These are phyloP conservation scores for Hebeloma cylindrosporum DNA, from an alignment of 768 basidiomycete genomes.

Conservation along the genomic window DNA sequence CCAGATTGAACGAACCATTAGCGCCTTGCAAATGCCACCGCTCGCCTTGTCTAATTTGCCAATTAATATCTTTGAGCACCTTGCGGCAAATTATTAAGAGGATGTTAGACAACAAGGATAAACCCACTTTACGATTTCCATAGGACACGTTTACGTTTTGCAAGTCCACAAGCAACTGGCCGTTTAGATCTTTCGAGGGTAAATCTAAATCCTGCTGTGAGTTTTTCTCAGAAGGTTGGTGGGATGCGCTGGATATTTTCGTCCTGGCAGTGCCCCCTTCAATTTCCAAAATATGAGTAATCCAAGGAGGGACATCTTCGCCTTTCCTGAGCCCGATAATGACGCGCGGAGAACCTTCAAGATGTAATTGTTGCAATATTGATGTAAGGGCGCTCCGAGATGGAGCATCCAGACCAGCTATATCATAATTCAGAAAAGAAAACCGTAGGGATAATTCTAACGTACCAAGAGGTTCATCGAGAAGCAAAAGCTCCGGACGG, in stretches of 20 bases:
- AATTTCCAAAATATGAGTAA: constrained; percentile 25
- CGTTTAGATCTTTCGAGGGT: constrained; percentile 1
- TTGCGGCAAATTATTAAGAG: constrained; percentile 23
- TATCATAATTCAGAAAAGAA: neutral
- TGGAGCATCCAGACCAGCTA: constrained; percentile 75
- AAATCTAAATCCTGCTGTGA: neutral
- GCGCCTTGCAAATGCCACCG: constrained; percentile 89
- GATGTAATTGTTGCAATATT: constrained; percentile 57
- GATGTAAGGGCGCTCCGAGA: constrained; percentile 56
- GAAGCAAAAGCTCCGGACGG: constrained; percentile 70
- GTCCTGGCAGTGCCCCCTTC: constrained; percentile 7
- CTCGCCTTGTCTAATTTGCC: constrained; percentile 81
- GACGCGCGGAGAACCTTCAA: constrained; percentile 50
- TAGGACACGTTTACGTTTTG: constrained; percentile 72
- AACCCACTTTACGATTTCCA: constrained; percentile 54
- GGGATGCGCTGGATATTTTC: neutral
- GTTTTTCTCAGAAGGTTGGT: constrained; percentile 2
- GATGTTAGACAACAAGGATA: neutral
- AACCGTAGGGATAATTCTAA: constrained; percentile 12
- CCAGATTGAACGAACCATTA: constrained; percentile 57
- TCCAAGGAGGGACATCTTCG: constrained; percentile 25
- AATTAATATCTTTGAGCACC: constrained; percentile 77
- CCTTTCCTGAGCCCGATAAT: constrained; percentile 43
- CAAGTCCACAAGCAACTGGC: constrained; percentile 53
- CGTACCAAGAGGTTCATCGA: constrained; percentile 93